A percentile compares a stretch with the other conserved stretches of the same genome.
These are phyloP conservation scores for Cubamyces sp. DNA, from an alignment of 768 basidiomycete genomes.

Conservation along the genomic window DNA sequence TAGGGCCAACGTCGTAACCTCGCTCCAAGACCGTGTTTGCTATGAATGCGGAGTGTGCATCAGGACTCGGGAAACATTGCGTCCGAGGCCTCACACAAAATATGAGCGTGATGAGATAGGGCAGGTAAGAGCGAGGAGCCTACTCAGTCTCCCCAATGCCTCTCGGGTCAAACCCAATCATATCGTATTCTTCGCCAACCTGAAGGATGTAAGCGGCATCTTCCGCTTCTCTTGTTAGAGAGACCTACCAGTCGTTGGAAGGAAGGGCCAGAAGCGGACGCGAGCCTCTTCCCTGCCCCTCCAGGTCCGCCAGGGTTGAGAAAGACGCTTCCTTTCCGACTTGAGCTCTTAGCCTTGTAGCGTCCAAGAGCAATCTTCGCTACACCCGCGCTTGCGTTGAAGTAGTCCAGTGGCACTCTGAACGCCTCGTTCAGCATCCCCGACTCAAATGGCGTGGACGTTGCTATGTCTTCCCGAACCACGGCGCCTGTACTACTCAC, in stretches of 20 bases:
- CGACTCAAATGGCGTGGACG: no score
- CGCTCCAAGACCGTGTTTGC: slow-evolving; percentile 34
- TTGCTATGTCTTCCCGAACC: no score
- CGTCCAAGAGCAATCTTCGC: slow-evolving; percentile 37
- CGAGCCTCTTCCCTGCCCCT: slow-evolving; percentile 26
- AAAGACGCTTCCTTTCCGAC: slow-evolving; percentile 36
- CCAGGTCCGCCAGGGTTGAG: slow-evolving; percentile 40
- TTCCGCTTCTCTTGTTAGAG: no score
- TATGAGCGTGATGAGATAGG: not conserved
- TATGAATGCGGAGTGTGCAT: slow-evolving; percentile 31
- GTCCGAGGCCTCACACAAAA: slow-evolving; percentile 29
- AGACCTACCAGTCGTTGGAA: slow-evolving; percentile 26
- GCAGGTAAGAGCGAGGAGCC: not conserved
- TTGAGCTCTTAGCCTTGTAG: slow-evolving; percentile 32
- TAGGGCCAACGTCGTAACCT: slow-evolving; percentile 33
- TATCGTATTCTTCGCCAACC: slow-evolving; percentile 34
- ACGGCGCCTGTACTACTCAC: slow-evolving; percentile 5
- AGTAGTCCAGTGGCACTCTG: slow-evolving; percentile 41
- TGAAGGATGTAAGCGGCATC: not conserved
- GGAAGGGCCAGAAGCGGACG: slow-evolving; percentile 12
- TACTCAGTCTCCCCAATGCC: slow-evolving; percentile 39
- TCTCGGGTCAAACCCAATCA: slow-evolving; percentile 38
- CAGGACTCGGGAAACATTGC: slow-evolving; percentile 33
- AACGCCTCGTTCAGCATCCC: not conserved
- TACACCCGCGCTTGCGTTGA: slow-evolving; percentile 33